Conservation (phyloP, 345 rosid species). For the Eutrema japonicum region DNA sequence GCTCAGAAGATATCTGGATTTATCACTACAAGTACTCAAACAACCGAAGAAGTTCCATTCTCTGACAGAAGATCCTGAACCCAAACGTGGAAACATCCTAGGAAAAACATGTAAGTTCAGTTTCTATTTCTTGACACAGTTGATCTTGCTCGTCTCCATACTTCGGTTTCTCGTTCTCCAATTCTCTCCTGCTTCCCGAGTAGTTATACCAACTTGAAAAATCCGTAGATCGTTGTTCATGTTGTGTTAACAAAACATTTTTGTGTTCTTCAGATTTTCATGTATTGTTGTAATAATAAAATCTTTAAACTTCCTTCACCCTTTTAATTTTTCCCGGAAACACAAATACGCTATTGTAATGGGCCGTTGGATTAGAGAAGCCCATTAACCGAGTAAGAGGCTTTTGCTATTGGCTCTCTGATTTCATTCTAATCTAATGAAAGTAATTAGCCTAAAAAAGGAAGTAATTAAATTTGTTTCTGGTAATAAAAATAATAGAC, state of each 20-base stretch:
- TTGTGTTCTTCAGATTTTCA: conserved; percentile 15
- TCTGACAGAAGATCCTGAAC: conserved; percentile 53
- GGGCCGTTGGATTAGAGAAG: background rate
- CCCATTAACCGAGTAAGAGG: background rate
- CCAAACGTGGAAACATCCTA: conserved; percentile 43
- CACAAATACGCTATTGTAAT: too few relatives aligned
- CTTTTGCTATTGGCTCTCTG: background rate
- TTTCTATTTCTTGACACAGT: conserved; percentile 54
- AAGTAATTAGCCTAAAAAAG: conserved; percentile 6
- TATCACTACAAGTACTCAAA: conserved; percentile 48
- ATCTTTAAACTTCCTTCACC: background rate
- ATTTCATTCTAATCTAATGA: background rate
- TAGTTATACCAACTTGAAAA: conserved; percentile 61
- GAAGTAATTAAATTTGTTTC: background rate
- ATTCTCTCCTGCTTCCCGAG: conserved; percentile 48
- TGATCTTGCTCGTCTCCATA: conserved; percentile 60
- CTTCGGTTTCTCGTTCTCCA: conserved; percentile 51
- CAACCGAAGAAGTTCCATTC: conserved; percentile 42
- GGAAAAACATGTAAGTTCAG: conserved; percentile 54
- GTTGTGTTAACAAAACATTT: conserved; percentile 32
- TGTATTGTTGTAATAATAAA: conserved; percentile 22
- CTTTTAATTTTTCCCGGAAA: too few relatives aligned
- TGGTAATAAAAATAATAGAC: background rate
- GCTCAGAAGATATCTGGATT: conserved; percentile 47
- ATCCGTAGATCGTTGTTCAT: background rate